Evolutionary conservation across 257 asterid genomes (phyloP).

Genomic region (Ocimum tenuiflorum): DNA sequence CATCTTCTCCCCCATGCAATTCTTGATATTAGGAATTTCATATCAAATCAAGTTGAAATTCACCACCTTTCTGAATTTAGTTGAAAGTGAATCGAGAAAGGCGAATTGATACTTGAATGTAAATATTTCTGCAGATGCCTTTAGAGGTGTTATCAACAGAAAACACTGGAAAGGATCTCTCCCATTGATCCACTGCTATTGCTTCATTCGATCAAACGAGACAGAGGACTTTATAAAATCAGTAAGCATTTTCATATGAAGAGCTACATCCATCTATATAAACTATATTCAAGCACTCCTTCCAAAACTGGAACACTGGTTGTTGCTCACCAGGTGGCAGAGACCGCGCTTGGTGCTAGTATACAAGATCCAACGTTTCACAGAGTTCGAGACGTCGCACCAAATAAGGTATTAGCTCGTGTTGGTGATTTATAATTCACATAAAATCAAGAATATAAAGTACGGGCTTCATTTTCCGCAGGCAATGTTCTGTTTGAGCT

Average conservation of each 20-base stretch:
- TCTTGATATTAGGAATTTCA: not conserved
- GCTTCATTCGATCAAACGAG: constrained; percentile 76
- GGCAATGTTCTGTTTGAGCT: constrained; percentile 93
- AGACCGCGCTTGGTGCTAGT: constrained; percentile 58
- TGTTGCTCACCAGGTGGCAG: constrained; percentile 50
- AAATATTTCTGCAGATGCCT: constrained; percentile 48
- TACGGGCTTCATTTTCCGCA: constrained; percentile 23
- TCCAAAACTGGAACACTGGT: not conserved
- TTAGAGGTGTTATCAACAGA: constrained; percentile 48
- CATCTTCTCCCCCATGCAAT: not conserved
- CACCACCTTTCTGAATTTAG: not conserved
- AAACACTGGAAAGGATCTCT: constrained; percentile 73
- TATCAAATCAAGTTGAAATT: not conserved
- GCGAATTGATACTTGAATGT: too few relatives aligned
- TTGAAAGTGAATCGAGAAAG: too few relatives aligned
- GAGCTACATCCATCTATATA: constrained; percentile 2
- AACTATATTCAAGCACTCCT: not conserved
- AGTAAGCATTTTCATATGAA: constrained; percentile 33
- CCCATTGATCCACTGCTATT: constrained; percentile 91
- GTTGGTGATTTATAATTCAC: not conserved
- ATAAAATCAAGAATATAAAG: not conserved
- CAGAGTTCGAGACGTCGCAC: constrained; percentile 85
- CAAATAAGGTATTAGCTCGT: constrained; percentile 64
- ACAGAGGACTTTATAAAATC: constrained; percentile 47
- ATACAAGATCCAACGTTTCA: constrained; percentile 53